A percentile compares a stretch with the other conserved stretches of the same genome.
Conservation (phyloP, 306 rosid genomes). For the Pterocarpus santalinus region DNA sequence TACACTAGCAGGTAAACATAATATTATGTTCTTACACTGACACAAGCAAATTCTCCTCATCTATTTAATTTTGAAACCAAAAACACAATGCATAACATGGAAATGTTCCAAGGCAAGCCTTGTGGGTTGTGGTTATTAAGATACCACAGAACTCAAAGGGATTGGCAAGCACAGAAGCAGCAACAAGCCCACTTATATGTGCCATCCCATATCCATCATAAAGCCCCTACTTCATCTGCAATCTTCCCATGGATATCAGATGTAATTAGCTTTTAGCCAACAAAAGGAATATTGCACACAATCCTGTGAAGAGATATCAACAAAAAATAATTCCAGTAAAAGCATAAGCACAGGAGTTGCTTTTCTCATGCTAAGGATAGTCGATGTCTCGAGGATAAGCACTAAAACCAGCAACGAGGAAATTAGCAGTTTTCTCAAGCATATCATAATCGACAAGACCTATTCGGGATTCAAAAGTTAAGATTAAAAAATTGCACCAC, state of each 20-base stretch:
- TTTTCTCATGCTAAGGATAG: slow-evolving; percentile 91
- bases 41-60: not conserved
- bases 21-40: slow-evolving; percentile 8
- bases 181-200: slow-evolving; percentile 96
- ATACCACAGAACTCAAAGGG: slow-evolving; percentile 93
- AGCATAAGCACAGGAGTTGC: slow-evolving; percentile 50
- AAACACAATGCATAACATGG: slow-evolving; percentile 23
- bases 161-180: slow-evolving; percentile 88
- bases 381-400: slow-evolving; percentile 99
- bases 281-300: not conserved
- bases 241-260: slow-evolving; percentile 63
- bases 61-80: slow-evolving; percentile 23
- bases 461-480: slow-evolving; percentile 39
- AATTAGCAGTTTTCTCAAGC: slow-evolving; percentile 88
- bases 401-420: slow-evolving; percentile 95
- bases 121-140: slow-evolving; percentile 98
- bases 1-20: slow-evolving; percentile 12
- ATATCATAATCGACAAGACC: slow-evolving; percentile 93
- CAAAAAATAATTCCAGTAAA: slow-evolving; percentile 34
- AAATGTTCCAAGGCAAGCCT: slow-evolving; percentile 57
- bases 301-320: slow-evolving; percentile 17
- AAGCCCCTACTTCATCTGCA: slow-evolving; percentile 94
- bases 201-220: slow-evolving; percentile 99
- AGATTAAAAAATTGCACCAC: slow-evolving; percentile 14
- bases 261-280: slow-evolving; percentile 43